Evolutionary conservation across 768 basidiomycete genomes (phyloP).

Genomic region (Dictyophora rubrovolvata): DNA sequence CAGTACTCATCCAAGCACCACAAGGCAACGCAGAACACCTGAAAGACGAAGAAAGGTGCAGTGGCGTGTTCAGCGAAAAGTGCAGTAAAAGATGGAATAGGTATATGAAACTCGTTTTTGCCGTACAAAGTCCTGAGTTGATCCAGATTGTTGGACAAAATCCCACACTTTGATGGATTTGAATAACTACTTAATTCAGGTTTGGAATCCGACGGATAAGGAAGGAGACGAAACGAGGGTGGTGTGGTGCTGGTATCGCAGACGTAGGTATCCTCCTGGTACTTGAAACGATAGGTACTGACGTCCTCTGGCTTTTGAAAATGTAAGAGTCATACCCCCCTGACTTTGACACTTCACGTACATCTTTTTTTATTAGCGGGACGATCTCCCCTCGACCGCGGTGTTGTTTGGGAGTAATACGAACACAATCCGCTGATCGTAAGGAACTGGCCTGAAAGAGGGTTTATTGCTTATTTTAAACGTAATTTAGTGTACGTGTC

Average conservation of each 20-base stretch:
- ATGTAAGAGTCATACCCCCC: constrained; percentile 15
- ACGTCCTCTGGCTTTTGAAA: constrained; percentile 31
- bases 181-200: constrained; percentile 61
- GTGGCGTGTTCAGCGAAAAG: constrained; percentile 94
- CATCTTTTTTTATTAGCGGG: constrained; percentile 48
- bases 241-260: constrained; percentile 42
- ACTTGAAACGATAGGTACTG: constrained; percentile 75
- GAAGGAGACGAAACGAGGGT: constrained; percentile 63
- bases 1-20: constrained; percentile 99
- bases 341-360: constrained; percentile 13
- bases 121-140: constrained; percentile 64
- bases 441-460: constrained; percentile 44
- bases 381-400: constrained; percentile 90
- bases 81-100: constrained; percentile 87
- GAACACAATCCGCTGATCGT: constrained; percentile 68
- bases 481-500: too few relatives aligned
- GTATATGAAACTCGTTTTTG: constrained; percentile 93
- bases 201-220: constrained; percentile 72
- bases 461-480: neutral
- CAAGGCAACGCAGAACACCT: constrained; percentile 92
- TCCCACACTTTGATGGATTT: constrained; percentile 39
- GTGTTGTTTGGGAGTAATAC: constrained; percentile 69
- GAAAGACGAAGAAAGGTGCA: constrained; percentile 99
- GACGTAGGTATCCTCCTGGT: constrained; percentile 90
- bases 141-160: constrained; percentile 38